Base-by-base conservation (phyloP, 768 basidiomycete genomes). In the Mycena floridula region DNA sequence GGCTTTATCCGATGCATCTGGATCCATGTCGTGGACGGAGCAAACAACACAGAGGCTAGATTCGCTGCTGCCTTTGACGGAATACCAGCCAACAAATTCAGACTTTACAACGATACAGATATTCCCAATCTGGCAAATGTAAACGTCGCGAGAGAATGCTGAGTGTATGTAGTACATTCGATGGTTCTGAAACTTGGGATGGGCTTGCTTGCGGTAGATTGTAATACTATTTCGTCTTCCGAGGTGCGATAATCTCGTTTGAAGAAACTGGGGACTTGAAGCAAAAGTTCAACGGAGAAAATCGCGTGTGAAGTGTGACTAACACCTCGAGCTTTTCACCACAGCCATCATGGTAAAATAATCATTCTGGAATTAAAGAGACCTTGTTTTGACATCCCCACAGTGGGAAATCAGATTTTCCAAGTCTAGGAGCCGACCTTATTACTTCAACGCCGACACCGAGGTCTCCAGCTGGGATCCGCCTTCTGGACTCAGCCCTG, bases 401-500 rank as follows among this genome's bases (percentile, higher is more conserved):
- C 51, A 58, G 20, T 97, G 91, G 92, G 89, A 96, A 77, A 70
- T 97, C 51, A 84, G 90, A 48, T 76, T 90, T 71, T 94, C 91
- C 36, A 80, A 64, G 58, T 85, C 89, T 18, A 81, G 81, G 56
- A 62, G 73, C 21, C 61, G 89, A 26, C 87, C 91, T 13, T 98
- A 98, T 73, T 98, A 83, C 69, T 95, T 79, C 82, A 88, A 96
- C 64, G 54, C 66, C 28, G 59, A 72, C 23, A 86, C 85, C 38
- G 71, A 75, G 39, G 57, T 76, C 46, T 97, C 95, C 1, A 70
- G 63, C 43, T 99, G 96, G 96, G 85, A 90, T 0, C 48, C 75
- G 0, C 94, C 90, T 2, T 22, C 68, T 1, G 81, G 64, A 3
- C 60, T 94, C 25, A 66, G 79, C n/a, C 52, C 69, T 12, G 82